These are phyloP conservation scores for Petasospora rhodanensis DNA, from an alignment of 1,139 yeast genomes.

Conservation along the genomic window DNA sequence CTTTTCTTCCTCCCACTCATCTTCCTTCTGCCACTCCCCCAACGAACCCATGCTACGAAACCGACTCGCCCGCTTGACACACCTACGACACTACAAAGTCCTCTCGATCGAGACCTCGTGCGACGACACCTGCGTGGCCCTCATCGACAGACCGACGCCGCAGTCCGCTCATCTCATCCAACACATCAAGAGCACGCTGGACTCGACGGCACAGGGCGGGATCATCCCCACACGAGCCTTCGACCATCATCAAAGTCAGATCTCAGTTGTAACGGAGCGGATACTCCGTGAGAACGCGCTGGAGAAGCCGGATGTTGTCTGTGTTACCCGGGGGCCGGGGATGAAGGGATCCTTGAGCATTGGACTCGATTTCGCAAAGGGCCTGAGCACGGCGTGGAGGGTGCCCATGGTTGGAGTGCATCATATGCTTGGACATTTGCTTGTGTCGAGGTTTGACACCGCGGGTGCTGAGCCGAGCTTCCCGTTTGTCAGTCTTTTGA, in stretches of 20 bases:
- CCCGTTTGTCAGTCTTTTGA: conserved; percentile 78
- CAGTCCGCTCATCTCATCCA: conserved; percentile 46
- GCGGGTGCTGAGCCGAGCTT: conserved; percentile 49
- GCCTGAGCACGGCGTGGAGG: conserved; percentile 72
- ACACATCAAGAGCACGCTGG: conserved; percentile 61
- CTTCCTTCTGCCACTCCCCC: no score
- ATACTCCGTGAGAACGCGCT: conserved; percentile 31
- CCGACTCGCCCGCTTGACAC: no score
- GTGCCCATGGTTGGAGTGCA: conserved; percentile 86
- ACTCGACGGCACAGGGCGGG: conserved; percentile 71
- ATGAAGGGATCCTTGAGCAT: conserved; percentile 87
- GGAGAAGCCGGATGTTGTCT: conserved; percentile 60
- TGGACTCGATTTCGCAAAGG: conserved; percentile 82
- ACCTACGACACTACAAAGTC: conserved; percentile 53
- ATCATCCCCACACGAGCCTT: conserved; percentile 86
- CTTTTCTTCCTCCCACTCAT: no score
- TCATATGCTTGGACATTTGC: conserved; percentile 91
- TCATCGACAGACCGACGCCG: conserved; percentile 46
- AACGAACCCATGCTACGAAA: no score
- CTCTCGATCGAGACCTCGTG: conserved; percentile 91
- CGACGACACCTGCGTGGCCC: conserved; percentile 89
- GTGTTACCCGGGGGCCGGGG: conserved; percentile 97
- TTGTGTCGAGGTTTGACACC: conserved; percentile 55
- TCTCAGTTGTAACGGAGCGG: conserved; percentile 43
- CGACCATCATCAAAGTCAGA: conserved; percentile 60